A percentile compares a stretch with the other conserved stretches of the same genome.
Conservation (phyloP, 805 yeast genomes). For the Barnettozyma botsteinii region DNA sequence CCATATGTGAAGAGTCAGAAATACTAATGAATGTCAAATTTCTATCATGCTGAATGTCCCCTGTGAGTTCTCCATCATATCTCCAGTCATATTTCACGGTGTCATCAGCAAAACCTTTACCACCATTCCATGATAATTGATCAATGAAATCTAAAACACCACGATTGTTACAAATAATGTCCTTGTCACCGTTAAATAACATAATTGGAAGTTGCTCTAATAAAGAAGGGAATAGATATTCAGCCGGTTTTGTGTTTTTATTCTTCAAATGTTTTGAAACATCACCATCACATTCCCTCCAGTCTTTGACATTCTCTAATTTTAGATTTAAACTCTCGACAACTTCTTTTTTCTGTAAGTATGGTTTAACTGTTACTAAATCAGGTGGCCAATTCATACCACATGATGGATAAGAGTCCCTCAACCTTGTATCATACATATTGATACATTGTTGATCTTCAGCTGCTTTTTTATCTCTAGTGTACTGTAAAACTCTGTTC, state of each 20-base stretch:
- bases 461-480: constrained; percentile 28
- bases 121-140: constrained; percentile 60
- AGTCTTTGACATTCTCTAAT: constrained; percentile 32
- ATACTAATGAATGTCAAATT: constrained; percentile 74
- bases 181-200: constrained; percentile 83
- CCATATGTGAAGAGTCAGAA: constrained; percentile 86
- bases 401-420: constrained; percentile 76
- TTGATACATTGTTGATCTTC: constrained; percentile 59
- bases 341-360: constrained; percentile 44
- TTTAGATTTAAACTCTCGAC: constrained; percentile 49
- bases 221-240: constrained; percentile 60
- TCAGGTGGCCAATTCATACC: constrained; percentile 91
- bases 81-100: constrained; percentile 38
- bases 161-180: constrained; percentile 76
- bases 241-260: constrained; percentile 49
- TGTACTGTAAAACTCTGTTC: constrained; percentile 25
- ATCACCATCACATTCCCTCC: constrained; percentile 73
- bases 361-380: constrained; percentile 45
- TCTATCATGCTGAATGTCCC: constrained; percentile 47
- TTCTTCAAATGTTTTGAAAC: constrained; percentile 54
- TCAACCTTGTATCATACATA: constrained; percentile 72
- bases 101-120: constrained; percentile 28
- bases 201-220: constrained; percentile 54
- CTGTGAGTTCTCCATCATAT: constrained; percentile 37
- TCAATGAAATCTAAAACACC: constrained; percentile 68